Base-by-base conservation (phyloP, 805 yeast genomes). In the Nakazawaea pomicola region DNA sequence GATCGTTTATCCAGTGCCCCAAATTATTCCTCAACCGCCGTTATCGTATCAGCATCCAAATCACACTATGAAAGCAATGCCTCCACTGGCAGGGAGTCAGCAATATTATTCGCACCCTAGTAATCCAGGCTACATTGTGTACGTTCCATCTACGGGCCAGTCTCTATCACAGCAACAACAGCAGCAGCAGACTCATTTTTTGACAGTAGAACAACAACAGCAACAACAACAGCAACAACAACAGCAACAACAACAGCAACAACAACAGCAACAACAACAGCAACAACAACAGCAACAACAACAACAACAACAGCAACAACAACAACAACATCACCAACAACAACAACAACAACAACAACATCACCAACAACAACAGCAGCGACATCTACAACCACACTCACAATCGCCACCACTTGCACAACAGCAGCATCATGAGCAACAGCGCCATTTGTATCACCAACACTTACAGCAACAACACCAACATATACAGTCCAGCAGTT, bases 281-380 rank as follows among this genome's bases (percentile, higher is more conserved):
- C 36, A 30, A 6, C 37, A 16, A 6, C 44, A 23, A 15, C 41
- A 30, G 6, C 36, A 30, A 18, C 37, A 8, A 8, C 44, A 36
- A 17, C 38, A 23, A 30, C 39, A 19, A 24, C 30, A 6, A 25
- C 36, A 30, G 17, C 30, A n/a, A 17, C 44, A 29, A 23, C 46
- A 24, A 17, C 37, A 19, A 20, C 46, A 29, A 21, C 44, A 16
- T 16, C 41, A 23, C 7, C 42, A 37, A 4, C 30, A 21, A 6
- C 43, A 43, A 9, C 40, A 20, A 11, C 43, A 33, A 16, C 46
- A 17, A 29, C 40, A 20, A 23, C 43, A 28, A 23, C 37, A 12
- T 3, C 43, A 33, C 12, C 32, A 29, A n/a, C 44, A 32, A 1
- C 31, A 24, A 15, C 37, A 34, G n/a, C 29, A 30, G 18, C 36